Percentiles rank a stretch among this genome's conserved stretches.
Conservation (phyloP, 192 early-diverging fungal genomes). For the Chytriomyces sp. region DNA sequence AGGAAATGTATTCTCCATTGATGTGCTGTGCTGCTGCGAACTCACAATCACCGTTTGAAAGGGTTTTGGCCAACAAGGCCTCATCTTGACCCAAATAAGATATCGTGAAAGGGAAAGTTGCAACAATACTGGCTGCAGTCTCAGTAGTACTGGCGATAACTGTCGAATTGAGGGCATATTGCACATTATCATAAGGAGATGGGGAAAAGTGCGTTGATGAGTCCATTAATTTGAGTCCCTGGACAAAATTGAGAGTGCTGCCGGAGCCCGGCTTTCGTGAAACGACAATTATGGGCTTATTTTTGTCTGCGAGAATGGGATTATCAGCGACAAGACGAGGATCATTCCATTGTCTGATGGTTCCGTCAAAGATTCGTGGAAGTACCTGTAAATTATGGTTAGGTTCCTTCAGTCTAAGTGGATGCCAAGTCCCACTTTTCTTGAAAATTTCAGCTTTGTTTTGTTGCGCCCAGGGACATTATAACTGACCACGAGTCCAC, state of each 20-base stretch:
- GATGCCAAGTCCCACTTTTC: neutral
- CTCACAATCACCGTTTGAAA: too few species aligned
- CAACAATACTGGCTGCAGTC: neutral
- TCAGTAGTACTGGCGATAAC: neutral
- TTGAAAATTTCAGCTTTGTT: neutral
- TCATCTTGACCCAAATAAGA: neutral
- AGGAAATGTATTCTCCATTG: neutral
- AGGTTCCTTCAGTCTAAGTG: neutral
- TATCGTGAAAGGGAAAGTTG: neutral
- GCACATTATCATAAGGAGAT: neutral
- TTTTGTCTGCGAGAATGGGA: constrained; percentile 3
- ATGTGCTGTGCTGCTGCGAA: neutral
- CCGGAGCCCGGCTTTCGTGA: neutral
- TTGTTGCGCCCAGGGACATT: constrained; percentile 2
- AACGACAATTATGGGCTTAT: neutral
- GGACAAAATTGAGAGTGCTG: neutral
- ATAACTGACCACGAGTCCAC: constrained; percentile 2
- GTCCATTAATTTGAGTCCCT: neutral
- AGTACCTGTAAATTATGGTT: neutral
- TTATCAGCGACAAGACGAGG: neutral
- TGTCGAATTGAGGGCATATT: neutral
- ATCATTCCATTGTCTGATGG: constrained; percentile 12
- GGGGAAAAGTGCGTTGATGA: neutral
- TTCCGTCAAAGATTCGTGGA: constrained; percentile 18
- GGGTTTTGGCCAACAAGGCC: neutral